phyloP scores from a whole-genome alignment of 208 protist species.

The Tritrichomonas musculus region DNA sequence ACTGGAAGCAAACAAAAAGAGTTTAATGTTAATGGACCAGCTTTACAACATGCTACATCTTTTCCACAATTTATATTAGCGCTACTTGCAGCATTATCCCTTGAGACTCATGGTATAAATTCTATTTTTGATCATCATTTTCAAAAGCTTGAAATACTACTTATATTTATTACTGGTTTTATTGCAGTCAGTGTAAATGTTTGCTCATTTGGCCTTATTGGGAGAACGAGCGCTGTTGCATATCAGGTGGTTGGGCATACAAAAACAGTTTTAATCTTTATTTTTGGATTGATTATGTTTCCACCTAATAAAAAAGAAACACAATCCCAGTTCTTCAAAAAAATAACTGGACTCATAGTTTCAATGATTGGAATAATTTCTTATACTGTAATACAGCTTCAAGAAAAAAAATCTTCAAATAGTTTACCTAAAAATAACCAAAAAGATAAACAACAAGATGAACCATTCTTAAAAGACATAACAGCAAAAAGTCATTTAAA shows the following conservation, averaged over 20 bases:
- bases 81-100: neutral
- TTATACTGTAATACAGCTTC: neutral
- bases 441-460: no score
- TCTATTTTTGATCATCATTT: neutral
- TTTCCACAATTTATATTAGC: neutral
- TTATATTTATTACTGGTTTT: constrained; percentile 35
- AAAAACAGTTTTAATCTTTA: constrained; percentile 39
- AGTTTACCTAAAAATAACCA: no score
- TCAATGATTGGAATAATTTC: neutral
- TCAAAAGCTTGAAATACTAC: neutral
- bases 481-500: no score
- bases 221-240: constrained; percentile 41
- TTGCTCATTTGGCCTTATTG: constrained; percentile 37
- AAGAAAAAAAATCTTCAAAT: neutral
- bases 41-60: neutral
- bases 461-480: no score
- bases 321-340: neutral
- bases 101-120: neutral
- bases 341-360: neutral
- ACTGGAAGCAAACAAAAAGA: neutral
- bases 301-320: neutral
- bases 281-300: constrained; percentile 38
- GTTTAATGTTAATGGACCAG: neutral
- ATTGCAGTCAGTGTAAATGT: constrained; percentile 39
- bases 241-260: constrained; percentile 44